Base-by-base conservation (phyloP, 495 filamentous ascomycete genomes). In the Neurospora sp. region DNA sequence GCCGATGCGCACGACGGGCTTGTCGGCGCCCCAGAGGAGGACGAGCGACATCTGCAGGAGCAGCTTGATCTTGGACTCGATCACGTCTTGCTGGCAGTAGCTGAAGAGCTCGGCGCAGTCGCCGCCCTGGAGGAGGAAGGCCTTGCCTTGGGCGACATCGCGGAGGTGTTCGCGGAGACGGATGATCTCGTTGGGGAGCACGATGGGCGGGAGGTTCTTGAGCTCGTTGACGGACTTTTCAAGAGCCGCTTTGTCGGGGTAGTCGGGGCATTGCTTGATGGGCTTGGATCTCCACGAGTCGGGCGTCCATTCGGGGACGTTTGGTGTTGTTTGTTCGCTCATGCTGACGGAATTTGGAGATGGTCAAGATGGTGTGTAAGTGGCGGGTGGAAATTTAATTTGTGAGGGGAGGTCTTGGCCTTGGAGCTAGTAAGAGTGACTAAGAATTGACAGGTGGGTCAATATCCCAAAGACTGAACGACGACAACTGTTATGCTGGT, bases 61-160 rank as follows among this genome's bases (percentile, higher is more conserved):
- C 12, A 98, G 89, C 82, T 98, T 98, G 81, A 98, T 93, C 85
- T 98, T 98, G 39, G 93, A 91, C 79, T 98, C 93, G 75, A 99
- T 97, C 76, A 92, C 92, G 41, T 87, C 85, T 78, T 93, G 90
- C 77, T 93, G 89, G 81, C 96, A 99, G 86, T 99, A 99, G 82
- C 95, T 93, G 77, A 99, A 99, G 7, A 99, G 85, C 84, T 99
- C 96, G 6, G 96, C 96, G 78, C 96, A 99, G 82, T 99, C 96
- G 70, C 94, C 96, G 70, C 96, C 96, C 84, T 99, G 96, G 14
- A 99, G 88, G 12, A 99, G 88, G 79, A 99, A 98, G 14, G 95
- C 93, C 72, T 97, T 93, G 46, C 96, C 96, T 39, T 93, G 85
- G 3, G 96, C 96, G 3, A 96, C 96, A 83, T 98, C 93, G 59